A percentile compares a stretch with the other conserved stretches of the same genome.
Evolutionary conservation across 345 rosid genomes (phyloP).

Genomic region (Brassica rapa): DNA sequence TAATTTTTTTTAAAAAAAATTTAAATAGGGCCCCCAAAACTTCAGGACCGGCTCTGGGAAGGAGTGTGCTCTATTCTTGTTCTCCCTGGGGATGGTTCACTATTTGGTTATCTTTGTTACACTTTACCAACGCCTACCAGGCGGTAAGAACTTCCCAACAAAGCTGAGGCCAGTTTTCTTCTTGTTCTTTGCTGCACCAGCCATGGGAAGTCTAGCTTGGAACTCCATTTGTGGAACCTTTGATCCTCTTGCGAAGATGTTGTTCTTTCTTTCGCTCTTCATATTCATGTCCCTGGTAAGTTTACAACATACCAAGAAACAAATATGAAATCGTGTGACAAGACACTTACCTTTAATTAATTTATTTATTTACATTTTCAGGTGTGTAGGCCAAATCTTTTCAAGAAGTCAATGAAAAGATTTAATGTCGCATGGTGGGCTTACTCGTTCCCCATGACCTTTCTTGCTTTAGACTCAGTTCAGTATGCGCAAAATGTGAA

Average conservation of each 20-base stretch:
- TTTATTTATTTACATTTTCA: conserved; percentile 17
- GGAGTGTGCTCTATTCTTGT: conserved; percentile 61
- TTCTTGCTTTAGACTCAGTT: conserved; percentile 61
- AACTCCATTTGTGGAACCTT: conserved; percentile 57
- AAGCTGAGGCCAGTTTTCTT: conserved; percentile 61
- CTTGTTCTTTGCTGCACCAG: conserved; percentile 74
- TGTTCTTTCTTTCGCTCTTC: conserved; percentile 61
- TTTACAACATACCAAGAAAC: neutral
- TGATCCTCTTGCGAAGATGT: conserved; percentile 53
- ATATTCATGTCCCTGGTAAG: conserved; percentile 64
- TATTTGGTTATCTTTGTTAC: conserved; percentile 74
- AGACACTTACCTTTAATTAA: neutral
- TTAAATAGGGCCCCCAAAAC: no score
- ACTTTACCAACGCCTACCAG: conserved; percentile 63
- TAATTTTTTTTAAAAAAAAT: no score
- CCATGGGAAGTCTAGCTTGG: conserved; percentile 69
- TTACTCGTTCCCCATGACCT: conserved; percentile 56
- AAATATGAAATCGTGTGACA: neutral
- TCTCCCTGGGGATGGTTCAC: conserved; percentile 66
- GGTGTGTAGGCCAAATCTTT: conserved; percentile 61
- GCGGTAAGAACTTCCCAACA: conserved; percentile 45
- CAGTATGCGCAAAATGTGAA: conserved; percentile 55
- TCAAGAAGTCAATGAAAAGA: conserved; percentile 66
- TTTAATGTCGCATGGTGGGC: conserved; percentile 76
- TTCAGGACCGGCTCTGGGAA: conserved; percentile 25